Evolutionary conservation across 2,329 filamentous ascomycete genomes (phyloP).

Genomic region (Aspergillus japonicus): DNA sequence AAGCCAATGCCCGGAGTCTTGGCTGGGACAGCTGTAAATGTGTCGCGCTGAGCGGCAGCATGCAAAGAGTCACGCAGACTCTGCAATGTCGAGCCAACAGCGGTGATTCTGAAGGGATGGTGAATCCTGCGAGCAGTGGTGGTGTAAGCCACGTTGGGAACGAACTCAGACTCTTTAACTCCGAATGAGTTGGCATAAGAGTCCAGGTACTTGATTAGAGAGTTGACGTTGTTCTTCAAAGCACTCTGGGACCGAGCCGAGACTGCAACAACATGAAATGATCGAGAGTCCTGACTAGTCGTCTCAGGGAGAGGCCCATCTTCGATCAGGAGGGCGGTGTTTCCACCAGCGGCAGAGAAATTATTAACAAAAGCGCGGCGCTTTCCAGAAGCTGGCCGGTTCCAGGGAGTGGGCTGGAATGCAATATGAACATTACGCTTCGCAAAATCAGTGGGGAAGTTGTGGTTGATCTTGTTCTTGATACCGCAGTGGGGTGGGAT

Average conservation of each 20-base stretch:
- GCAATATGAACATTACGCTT: conserved; percentile 46
- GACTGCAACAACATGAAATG: conserved; percentile 58
- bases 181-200: conserved; percentile 14
- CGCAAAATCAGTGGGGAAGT: conserved; percentile 45
- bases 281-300: conserved; percentile 50
- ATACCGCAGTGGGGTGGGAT: conserved; percentile 38
- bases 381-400: conserved; percentile 26
- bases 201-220: conserved; percentile 53
- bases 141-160: conserved; percentile 60
- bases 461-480: conserved; percentile 46
- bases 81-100: conserved; percentile 23
- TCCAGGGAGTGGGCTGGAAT: conserved; percentile 47
- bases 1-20: conserved; percentile 23
- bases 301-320: conserved; percentile 51
- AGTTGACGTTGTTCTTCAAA: conserved; percentile 57
- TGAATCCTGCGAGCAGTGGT: conserved; percentile 59
- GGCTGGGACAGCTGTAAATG: conserved; percentile 16
- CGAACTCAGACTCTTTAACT: conserved; percentile 47
- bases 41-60: conserved; percentile 10
- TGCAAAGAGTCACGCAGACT: conserved; percentile 11
- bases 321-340: conserved; percentile 66
- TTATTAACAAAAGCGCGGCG: conserved; percentile 60
- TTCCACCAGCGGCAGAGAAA: conserved; percentile 69
- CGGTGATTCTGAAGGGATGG: conserved; percentile 34
- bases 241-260: conserved; percentile 48